A percentile compares a stretch with the other conserved stretches of the same genome.
phyloP scores from a whole-genome alignment of 2,329 filamentous ascomycete genomes.

The Exophiala oligosperma region DNA sequence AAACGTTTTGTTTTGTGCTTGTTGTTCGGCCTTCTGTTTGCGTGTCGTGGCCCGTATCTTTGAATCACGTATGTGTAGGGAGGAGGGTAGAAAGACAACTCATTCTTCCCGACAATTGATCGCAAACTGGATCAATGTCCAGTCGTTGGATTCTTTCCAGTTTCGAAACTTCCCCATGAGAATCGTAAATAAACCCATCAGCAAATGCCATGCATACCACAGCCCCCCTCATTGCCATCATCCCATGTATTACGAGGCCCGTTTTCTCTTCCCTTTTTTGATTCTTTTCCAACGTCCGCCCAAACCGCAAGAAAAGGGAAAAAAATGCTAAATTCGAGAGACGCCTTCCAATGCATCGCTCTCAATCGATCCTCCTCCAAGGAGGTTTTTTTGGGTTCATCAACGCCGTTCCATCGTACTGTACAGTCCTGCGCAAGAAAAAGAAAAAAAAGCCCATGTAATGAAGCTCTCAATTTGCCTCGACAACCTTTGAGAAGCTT shows the following conservation, averaged over 20 bases:
- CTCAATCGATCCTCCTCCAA: background rate
- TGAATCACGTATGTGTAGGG: background rate
- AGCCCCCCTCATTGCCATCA: slow-evolving; percentile 1
- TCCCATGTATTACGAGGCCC: slow-evolving; percentile 18
- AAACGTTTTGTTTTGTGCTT: background rate
- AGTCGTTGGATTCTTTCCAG: background rate
- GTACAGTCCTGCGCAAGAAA: slow-evolving; percentile 18
- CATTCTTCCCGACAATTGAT: background rate
- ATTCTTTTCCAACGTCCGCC: slow-evolving; percentile 16
- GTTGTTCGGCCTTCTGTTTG: background rate
- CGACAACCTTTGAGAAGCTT: slow-evolving; percentile 20
- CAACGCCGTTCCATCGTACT: slow-evolving; percentile 27
- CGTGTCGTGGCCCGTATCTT: too few relatives aligned
- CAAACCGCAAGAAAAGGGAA: slow-evolving; percentile 12
- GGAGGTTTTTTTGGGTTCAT: slow-evolving; percentile 10
- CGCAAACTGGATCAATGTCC: background rate
- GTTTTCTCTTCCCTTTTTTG: slow-evolving; percentile 10
- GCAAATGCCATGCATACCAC: background rate
- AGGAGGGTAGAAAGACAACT: background rate
- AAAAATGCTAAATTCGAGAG: slow-evolving; percentile 19
- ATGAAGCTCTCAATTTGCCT: slow-evolving; percentile 19
- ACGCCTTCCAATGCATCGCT: slow-evolving; percentile 21
- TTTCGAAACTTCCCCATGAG: slow-evolving; percentile 16
- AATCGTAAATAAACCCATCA: slow-evolving; percentile 17
- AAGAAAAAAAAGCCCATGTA: slow-evolving; percentile 1